These are phyloP conservation scores for Sclerotinia nivalis DNA, from an alignment of 2,329 filamentous ascomycete species.

Conservation along the genomic window DNA sequence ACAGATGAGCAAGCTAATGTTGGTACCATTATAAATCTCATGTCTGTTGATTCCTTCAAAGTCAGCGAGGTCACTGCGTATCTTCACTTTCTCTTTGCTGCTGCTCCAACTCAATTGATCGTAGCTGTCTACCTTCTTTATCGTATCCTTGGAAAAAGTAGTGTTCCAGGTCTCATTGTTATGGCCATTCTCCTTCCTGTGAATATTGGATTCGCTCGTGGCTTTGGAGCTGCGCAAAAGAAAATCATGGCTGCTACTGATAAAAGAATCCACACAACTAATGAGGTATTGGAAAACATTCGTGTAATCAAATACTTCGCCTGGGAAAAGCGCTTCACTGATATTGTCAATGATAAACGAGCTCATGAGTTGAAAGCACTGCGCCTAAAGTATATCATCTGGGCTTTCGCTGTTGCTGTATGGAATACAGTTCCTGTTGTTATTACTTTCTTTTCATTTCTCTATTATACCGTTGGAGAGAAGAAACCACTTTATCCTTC, in stretches of 20 bases:
- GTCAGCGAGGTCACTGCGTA: constrained; percentile 94
- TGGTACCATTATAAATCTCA: constrained; percentile 98
- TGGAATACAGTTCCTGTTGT: constrained; percentile 96
- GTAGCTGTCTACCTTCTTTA: constrained; percentile 83
- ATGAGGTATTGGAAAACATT: constrained; percentile 96
- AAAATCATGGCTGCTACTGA: constrained; percentile 91
- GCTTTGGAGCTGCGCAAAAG: constrained; percentile 85
- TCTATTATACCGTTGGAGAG: constrained; percentile 89
- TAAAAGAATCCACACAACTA: constrained; percentile 92
- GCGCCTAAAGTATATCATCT: constrained; percentile 82
- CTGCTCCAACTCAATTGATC: constrained; percentile 83
- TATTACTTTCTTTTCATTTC: constrained; percentile 95
- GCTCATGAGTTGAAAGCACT: constrained; percentile 74
- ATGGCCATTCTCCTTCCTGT: constrained; percentile 87
- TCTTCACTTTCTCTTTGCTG: constrained; percentile 91
- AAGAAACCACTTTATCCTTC: constrained; percentile 87
- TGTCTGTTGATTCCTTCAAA: constrained; percentile 99
- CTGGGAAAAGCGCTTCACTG: constrained; percentile 90
- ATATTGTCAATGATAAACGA: constrained; percentile 86
- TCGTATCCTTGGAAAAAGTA: constrained; percentile 86
- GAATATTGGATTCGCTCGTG: constrained; percentile 85
- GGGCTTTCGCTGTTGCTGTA: constrained; percentile 86
- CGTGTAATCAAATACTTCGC: constrained; percentile 99
- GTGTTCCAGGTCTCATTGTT: constrained; percentile 86
- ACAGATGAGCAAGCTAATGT: constrained; percentile 79